These are phyloP conservation scores for Aspergillus brasiliensis DNA, from an alignment of 2,329 filamentous ascomycete species.

Conservation along the genomic window DNA sequence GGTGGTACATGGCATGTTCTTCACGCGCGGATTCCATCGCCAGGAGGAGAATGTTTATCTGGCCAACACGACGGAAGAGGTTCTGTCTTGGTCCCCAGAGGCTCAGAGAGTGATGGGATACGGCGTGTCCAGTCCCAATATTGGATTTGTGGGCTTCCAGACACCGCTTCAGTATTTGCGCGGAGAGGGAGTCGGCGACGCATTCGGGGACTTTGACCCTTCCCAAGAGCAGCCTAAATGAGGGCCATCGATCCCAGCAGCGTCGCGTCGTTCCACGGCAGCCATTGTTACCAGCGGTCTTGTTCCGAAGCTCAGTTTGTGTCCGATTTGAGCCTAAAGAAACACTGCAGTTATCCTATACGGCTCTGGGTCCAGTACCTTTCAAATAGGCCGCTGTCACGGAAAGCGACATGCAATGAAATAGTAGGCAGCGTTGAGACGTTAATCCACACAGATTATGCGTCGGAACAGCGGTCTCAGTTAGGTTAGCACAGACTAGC, in stretches of 20 bases:
- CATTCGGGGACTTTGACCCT: slow-evolving; percentile 8
- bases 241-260: background rate
- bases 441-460: too few relatives aligned
- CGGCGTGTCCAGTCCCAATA: slow-evolving; percentile 14
- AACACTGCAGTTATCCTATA: too few relatives aligned
- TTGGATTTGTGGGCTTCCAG: slow-evolving; percentile 13
- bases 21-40: slow-evolving; percentile 14
- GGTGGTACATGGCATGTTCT: slow-evolving; percentile 15
- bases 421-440: too few relatives aligned
- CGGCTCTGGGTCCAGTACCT: too few relatives aligned
- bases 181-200: background rate
- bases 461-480: too few relatives aligned
- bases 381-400: too few relatives aligned
- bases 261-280: background rate
- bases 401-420: too few relatives aligned
- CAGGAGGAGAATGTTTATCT: slow-evolving; percentile 18
- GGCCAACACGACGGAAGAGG: slow-evolving; percentile 8
- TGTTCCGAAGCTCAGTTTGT: too few relatives aligned
- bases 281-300: background rate
- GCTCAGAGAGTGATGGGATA: slow-evolving; percentile 16
- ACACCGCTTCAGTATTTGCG: slow-evolving; percentile 3
- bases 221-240: background rate
- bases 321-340: too few relatives aligned
- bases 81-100: slow-evolving; percentile 13
- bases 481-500: too few relatives aligned